Evolutionary conservation across 495 filamentous ascomycete species (phyloP).

Genomic region (Alectoria sarmentosa): DNA sequence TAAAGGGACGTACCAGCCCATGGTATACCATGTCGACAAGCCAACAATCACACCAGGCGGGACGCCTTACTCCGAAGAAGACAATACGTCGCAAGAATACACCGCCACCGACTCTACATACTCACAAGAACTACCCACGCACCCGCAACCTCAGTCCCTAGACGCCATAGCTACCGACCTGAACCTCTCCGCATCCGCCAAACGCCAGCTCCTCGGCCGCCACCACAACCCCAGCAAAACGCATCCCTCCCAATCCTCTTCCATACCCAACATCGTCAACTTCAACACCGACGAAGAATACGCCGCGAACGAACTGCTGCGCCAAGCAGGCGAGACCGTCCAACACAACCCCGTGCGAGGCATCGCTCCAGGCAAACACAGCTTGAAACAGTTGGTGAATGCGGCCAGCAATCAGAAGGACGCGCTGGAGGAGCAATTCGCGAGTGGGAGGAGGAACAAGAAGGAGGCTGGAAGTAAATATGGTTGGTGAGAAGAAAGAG

Average conservation of each 20-base stretch:
- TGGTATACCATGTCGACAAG: constrained; percentile 39
- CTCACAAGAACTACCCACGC: neutral
- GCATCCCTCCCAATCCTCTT: constrained; percentile 26
- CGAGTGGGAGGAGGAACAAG: constrained; percentile 62
- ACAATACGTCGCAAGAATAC: neutral
- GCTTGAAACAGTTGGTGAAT: constrained; percentile 77
- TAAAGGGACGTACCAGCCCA: constrained; percentile 40
- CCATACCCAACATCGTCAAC: constrained; percentile 48
- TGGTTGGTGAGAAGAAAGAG: constrained; percentile 54
- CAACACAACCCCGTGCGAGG: constrained; percentile 76
- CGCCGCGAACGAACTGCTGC: constrained; percentile 60
- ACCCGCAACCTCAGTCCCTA: constrained; percentile 41
- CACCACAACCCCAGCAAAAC: constrained; percentile 25
- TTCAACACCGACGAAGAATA: constrained; percentile 89
- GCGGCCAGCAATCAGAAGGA: constrained; percentile 71
- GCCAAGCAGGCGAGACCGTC: constrained; percentile 55
- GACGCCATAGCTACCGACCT: constrained; percentile 62
- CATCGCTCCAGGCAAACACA: constrained; percentile 85
- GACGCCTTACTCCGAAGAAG: constrained; percentile 4
- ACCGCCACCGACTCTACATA: neutral
- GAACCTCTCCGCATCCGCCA: constrained; percentile 63
- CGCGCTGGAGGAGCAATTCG: constrained; percentile 84
- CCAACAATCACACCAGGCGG: constrained; percentile 10
- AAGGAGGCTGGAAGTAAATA: constrained; percentile 74
- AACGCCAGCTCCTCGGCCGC: constrained; percentile 79